Percentiles rank a stretch among this genome's conserved stretches.
These are phyloP conservation scores for Vigna reflexopilosa DNA, from an alignment of 306 rosid species.

Conservation along the genomic window DNA sequence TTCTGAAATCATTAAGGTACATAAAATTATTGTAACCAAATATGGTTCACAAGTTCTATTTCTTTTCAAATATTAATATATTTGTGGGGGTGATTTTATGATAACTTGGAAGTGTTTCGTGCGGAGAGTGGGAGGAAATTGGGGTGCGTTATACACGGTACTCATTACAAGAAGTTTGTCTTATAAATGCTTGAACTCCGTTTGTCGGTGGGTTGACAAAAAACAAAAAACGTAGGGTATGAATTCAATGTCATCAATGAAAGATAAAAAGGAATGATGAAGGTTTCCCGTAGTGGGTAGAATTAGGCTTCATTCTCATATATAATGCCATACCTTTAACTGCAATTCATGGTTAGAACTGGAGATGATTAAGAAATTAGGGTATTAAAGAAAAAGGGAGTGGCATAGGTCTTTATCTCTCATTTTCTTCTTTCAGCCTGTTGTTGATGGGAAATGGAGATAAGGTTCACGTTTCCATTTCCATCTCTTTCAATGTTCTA, in stretches of 20 bases:
- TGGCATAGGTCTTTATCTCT: slow-evolving; percentile 55
- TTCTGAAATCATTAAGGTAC: slow-evolving; percentile 93
- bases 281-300: slow-evolving; percentile 52
- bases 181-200: slow-evolving; percentile 35
- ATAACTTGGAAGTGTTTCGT: slow-evolving; percentile 20
- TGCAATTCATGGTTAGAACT: slow-evolving; percentile 42
- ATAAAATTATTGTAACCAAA: background rate
- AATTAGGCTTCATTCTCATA: slow-evolving; percentile 57
- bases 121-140: slow-evolving; percentile 23
- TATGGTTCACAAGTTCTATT: background rate
- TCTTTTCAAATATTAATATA: background rate
- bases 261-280: slow-evolving; percentile 56
- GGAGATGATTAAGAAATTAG: slow-evolving; percentile 37
- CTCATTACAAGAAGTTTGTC: background rate
- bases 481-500: slow-evolving; percentile 51
- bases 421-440: slow-evolving; percentile 37
- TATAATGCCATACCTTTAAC: slow-evolving; percentile 50
- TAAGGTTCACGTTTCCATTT: slow-evolving; percentile 44
- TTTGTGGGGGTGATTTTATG: slow-evolving; percentile 4
- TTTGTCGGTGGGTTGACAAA: slow-evolving; percentile 46
- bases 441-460: slow-evolving; percentile 48
- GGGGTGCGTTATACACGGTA: slow-evolving; percentile 9
- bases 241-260: slow-evolving; percentile 49
- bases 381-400: slow-evolving; percentile 39
- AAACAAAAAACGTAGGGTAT: slow-evolving; percentile 31